Percentiles rank a stretch among this genome's conserved stretches.
Conservation (phyloP, 345 rosid genomes). For the Xanthoceras sorbifolium region DNA sequence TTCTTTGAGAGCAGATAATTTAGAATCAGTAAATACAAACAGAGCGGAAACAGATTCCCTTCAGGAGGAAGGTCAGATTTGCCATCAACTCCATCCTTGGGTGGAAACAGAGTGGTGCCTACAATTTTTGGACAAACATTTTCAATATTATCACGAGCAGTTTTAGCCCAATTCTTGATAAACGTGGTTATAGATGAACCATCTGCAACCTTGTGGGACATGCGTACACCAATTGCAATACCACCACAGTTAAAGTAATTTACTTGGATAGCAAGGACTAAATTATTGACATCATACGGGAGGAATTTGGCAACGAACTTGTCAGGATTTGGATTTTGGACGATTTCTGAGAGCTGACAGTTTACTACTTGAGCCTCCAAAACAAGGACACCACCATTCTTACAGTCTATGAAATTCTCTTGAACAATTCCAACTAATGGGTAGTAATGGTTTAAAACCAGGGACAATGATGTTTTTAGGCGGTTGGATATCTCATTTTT, state of each 20-base stretch:
- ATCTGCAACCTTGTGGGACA: neutral
- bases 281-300: neutral
- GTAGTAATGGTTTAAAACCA: neutral
- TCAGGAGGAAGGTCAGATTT: slow-evolving; percentile 27
- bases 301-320: neutral
- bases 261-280: neutral
- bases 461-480: neutral
- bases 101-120: slow-evolving; percentile 41
- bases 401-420: neutral
- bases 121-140: slow-evolving; percentile 26
- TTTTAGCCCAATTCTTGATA: neutral
- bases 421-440: neutral
- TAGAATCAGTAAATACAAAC: slow-evolving; percentile 38
- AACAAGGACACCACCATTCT: neutral
- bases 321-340: too few species aligned
- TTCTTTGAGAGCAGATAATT: slow-evolving; percentile 30
- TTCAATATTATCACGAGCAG: slow-evolving; percentile 6
- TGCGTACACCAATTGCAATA: neutral
- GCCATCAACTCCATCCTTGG: slow-evolving; percentile 16
- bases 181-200: neutral
- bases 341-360: neutral
- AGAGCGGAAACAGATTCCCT: slow-evolving; percentile 32
- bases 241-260: neutral
- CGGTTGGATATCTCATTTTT: too few species aligned
- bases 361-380: neutral